phyloP scores from a whole-genome alignment of 176 grass and related monocot genomes.

The Dactylis glomerata region DNA sequence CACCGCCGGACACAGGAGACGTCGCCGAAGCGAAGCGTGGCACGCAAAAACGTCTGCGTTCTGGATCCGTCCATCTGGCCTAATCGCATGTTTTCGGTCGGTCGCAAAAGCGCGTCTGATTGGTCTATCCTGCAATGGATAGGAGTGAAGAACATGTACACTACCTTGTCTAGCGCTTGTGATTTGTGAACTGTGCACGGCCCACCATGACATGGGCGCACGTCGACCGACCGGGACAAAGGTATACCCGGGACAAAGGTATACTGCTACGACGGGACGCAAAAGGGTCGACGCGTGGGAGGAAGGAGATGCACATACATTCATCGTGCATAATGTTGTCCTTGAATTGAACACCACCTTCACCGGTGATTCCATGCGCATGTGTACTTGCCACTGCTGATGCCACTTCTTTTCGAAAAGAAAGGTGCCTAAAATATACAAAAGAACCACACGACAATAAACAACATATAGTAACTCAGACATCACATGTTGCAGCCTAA shows the following conservation, averaged over 20 bases:
- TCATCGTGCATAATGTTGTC: neutral
- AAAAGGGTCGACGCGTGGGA: neutral
- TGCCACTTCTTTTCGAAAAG: neutral
- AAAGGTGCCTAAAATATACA: neutral
- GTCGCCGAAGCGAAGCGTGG: neutral
- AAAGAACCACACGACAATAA: no score
- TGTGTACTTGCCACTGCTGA: slow-evolving; percentile 1
- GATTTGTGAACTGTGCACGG: neutral
- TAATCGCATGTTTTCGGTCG: neutral
- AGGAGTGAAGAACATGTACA: neutral
- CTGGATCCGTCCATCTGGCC: neutral
- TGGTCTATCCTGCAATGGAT: neutral
- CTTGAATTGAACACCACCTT: neutral
- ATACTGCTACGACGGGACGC: neutral
- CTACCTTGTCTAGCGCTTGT: neutral
- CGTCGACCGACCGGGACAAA: neutral
- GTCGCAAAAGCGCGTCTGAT: neutral
- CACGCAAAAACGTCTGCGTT: neutral
- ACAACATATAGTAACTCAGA: no score
- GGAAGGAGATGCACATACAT: neutral
- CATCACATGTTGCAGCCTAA: no score
- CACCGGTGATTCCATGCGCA: neutral
- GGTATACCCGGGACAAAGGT: no score
- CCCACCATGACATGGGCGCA: slow-evolving; percentile 13
- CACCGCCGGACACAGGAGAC: neutral